Base-by-base conservation (phyloP, 169 alveolate genomes). In the Cryptosporidium meleagridis region DNA sequence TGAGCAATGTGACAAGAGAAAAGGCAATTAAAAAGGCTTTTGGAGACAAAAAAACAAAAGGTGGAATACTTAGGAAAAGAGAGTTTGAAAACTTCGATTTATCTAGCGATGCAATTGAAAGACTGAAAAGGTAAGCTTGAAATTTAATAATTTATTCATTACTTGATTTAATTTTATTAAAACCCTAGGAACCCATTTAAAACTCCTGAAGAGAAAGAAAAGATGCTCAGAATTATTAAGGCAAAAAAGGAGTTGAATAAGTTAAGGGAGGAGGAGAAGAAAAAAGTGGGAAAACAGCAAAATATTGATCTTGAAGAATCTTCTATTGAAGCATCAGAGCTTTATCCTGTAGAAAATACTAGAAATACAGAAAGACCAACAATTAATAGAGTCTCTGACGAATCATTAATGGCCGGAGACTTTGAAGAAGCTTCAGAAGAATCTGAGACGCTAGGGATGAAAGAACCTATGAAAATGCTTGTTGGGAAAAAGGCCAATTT, bases 121-220 rank as follows among this genome's bases (percentile, higher is more conserved):
- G 89, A 80, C 68, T 80, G 44, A 80, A 80, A 48, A 80, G 67
- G 89, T 80, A 62, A 80, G 89, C 62, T 73, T 31, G 12, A 48
- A 44, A 26, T 21, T 18, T 10, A 80, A 62, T 7, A 26, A 62
- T 12, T 26, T 37, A 14, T 59, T 45, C 0, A 37, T 23, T 0
- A 44, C 8, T 39, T 44, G 23, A 70, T 23, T 0, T 23, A 45
- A 70, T 16, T 62, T 8, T 5, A 39, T 33, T 65, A 26, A 45
- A 23, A 31, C 18, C 21, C 45, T 67, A 80, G 89, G 55, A 59
- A 80, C 62, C 89, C 89, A 37, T 80, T 80, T 41, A 80, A 62
- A 80, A 80, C 73, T 0, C 52, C 65, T 21, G 80, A 80, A 44
- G 80, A 80, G 68, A 80, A 80, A 18, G 51, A 59, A 26, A 59